phyloP scores from a whole-genome alignment of 306 rosid genomes.

The Bauhinia variegata region DNA sequence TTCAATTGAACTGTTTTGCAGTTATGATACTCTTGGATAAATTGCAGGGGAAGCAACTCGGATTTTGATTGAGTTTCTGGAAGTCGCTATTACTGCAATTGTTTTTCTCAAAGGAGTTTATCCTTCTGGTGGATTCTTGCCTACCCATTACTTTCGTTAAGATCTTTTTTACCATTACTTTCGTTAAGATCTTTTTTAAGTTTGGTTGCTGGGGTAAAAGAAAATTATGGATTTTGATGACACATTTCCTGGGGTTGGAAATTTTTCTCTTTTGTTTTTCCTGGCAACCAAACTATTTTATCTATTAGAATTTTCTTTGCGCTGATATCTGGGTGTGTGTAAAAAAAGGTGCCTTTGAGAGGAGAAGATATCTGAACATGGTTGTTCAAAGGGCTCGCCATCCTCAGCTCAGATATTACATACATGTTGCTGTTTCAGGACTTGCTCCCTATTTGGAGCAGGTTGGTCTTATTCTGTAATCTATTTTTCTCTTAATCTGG shows the following conservation, averaged over 20 bases:
- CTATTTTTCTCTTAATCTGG: conserved; percentile 1
- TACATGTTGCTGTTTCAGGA: conserved; percentile 70
- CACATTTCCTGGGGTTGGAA: background rate
- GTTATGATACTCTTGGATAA: conserved; percentile 8
- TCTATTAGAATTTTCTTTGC: conserved; percentile 5
- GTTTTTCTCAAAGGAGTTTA: conserved; percentile 85
- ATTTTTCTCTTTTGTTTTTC: background rate
- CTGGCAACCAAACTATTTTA: background rate
- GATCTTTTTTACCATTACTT: background rate
- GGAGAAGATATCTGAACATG: conserved; percentile 83
- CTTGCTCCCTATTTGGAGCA: conserved; percentile 74
- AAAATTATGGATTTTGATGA: conserved; percentile 5
- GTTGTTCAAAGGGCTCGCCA: conserved; percentile 83
- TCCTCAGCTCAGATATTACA: conserved; percentile 83
- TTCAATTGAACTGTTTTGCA: background rate
- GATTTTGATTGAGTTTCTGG: conserved; percentile 81
- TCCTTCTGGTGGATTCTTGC: conserved; percentile 68
- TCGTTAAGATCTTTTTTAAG: background rate
- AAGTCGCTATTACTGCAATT: conserved; percentile 71
- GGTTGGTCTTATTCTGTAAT: conserved; percentile 47
- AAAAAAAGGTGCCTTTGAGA: conserved; percentile 81
- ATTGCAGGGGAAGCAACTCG: conserved; percentile 59
- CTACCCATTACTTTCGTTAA: background rate
- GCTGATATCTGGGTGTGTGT: conserved; percentile 10
- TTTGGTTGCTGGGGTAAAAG: conserved; percentile 34